phyloP scores from a whole-genome alignment of 108 stramenopile species.

The Chaetoceros muelleri region DNA sequence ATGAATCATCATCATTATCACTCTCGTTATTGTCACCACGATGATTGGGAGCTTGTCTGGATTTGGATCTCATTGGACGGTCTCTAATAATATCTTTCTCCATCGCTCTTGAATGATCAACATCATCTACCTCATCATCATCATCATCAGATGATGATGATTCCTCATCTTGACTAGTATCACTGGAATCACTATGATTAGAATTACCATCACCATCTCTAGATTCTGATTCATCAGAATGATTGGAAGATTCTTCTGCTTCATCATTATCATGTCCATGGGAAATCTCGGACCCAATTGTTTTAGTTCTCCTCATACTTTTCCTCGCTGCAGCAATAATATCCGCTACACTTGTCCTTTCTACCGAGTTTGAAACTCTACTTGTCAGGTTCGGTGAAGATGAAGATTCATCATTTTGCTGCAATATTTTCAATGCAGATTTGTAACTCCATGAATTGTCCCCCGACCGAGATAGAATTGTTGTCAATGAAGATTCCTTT shows the following conservation, averaged over 20 bases:
- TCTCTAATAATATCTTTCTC: conserved; percentile 30
- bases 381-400: background rate
- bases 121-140: conserved; percentile 42
- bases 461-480: conserved; percentile 12
- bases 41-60: conserved; percentile 20
- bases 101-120: conserved; percentile 11
- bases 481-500: conserved; percentile 14
- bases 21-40: conserved; percentile 16
- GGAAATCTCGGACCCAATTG: background rate
- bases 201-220: conserved; percentile 15
- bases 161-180: conserved; percentile 17
- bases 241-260: conserved; percentile 10
- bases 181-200: conserved; percentile 8
- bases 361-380: conserved; percentile 13
- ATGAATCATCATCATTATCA: conserved; percentile 16
- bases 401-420: conserved; percentile 25
- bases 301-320: conserved; percentile 7
- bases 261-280: conserved; percentile 4
- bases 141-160: conserved; percentile 15
- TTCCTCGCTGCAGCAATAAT: conserved; percentile 52
- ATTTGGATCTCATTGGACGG: conserved; percentile 19
- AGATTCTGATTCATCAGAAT: conserved; percentile 18
- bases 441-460: conserved; percentile 72
- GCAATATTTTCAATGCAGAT: conserved; percentile 53
- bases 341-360: conserved; percentile 56